Percentiles rank a stretch among this genome's conserved stretches.
Evolutionary conservation across 169 alveolate genomes (phyloP).

Genomic region (Plasmodium gonderi): DNA sequence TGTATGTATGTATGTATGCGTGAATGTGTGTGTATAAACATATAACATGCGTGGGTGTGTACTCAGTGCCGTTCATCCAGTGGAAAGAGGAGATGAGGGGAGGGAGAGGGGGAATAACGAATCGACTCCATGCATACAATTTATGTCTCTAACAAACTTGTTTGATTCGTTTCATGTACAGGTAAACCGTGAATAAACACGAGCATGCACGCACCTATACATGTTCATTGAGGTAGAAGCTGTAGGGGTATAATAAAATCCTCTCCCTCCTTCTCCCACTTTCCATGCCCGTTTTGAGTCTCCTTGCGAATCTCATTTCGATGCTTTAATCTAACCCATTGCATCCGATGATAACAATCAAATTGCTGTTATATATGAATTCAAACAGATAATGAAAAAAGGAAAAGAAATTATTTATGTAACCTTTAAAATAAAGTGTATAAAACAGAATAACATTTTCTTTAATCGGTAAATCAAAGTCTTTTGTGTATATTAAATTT

Average conservation of each 20-base stretch:
- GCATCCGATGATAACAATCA: slow-evolving; percentile 54
- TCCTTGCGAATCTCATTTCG: no score
- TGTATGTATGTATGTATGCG: not conserved
- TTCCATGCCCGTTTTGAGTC: no score
- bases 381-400: slow-evolving; percentile 44
- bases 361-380: slow-evolving; percentile 28
- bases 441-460: slow-evolving; percentile 35
- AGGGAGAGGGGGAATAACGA: no score
- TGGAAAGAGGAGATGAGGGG: no score
- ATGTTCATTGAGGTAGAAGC: no score
- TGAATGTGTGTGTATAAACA: not conserved
- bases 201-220: not conserved
- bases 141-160: not conserved
- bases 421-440: slow-evolving; percentile 13
- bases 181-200: not conserved
- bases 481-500: not conserved
- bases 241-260: not conserved
- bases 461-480: slow-evolving; percentile 40
- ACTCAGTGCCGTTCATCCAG: no score
- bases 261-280: not conserved
- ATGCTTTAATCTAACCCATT: slow-evolving; percentile 23
- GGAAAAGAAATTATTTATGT: slow-evolving; percentile 22
- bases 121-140: no score
- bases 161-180: not conserved
- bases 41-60: not conserved